phyloP scores from a whole-genome alignment of 1,284 basidiomycete species.

The Cutaneotrichosporon sp. region DNA sequence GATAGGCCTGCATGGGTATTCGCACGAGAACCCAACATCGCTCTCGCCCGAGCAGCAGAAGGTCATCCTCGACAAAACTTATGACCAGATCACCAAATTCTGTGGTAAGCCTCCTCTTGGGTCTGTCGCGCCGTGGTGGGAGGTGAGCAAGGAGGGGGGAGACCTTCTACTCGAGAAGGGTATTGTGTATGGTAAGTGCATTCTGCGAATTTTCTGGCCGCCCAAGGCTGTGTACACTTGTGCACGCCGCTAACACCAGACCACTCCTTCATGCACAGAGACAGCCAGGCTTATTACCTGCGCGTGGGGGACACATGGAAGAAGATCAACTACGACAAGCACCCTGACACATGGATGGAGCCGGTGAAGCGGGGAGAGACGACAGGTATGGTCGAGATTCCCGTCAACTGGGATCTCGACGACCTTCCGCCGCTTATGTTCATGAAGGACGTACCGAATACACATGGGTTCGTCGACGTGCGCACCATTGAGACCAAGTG shows the following conservation, averaged over 20 bases:
- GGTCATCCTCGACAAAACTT: conserved; percentile 66
- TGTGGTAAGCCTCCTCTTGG: conserved; percentile 63
- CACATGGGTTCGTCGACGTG: conserved; percentile 68
- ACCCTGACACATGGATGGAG: conserved; percentile 69
- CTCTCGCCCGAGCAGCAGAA: conserved; percentile 65
- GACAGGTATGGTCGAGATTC: conserved; percentile 68
- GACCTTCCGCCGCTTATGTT: conserved; percentile 72
- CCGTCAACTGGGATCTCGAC: conserved; percentile 61
- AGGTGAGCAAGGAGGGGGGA: conserved; percentile 64
- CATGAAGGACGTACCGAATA: conserved; percentile 61
- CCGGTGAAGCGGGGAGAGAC: conserved; percentile 61
- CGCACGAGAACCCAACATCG: conserved; percentile 65
- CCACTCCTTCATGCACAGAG: conserved; percentile 57
- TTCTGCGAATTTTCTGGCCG: too few species aligned
- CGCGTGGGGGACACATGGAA: conserved; percentile 67
- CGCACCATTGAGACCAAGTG: conserved; percentile 67
- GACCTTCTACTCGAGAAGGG: conserved; percentile 67
- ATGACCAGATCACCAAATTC: conserved; percentile 62
- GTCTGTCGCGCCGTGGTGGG: conserved; percentile 73
- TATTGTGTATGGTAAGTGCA: conserved; percentile 63
- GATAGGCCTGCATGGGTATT: conserved; percentile 66
- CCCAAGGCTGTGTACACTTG: neutral
- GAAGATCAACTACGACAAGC: conserved; percentile 63
- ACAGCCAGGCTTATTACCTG: conserved; percentile 66
- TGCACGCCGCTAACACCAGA: conserved; percentile 13